Evolutionary conservation across 345 rosid genomes (phyloP), one percentile per base, ranked within the genome.

Genomic region (Hibiscus tridactylites): DNA sequence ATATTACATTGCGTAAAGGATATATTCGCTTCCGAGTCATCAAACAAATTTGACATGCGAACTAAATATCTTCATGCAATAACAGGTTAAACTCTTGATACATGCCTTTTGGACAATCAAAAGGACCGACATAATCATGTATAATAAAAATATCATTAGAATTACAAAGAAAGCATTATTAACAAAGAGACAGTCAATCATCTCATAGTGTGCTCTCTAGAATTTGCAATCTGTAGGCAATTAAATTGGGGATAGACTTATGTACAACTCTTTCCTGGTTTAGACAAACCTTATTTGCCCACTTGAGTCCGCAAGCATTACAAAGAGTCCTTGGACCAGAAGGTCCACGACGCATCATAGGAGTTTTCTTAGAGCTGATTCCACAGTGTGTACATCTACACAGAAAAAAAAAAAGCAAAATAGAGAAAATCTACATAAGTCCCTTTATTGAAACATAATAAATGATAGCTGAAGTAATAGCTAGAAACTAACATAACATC

Each of bases 291-390:
- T 83, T 83, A 65, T 76, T 83, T 44, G 83, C 83, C 82, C 86
- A 83, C 81, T 78, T 80, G 70, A 83, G 86, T 71, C 86, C 86
- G 29, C 86, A 83, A 58, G 86, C 86, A 75, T 83, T 83, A 39
- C 74, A 72, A 52, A 72, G 67, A 4, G 68, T 61, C 44, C 68
- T 72, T 16, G 68, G 74, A 72, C 86, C 83, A 73, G 82, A 71
- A 53, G 86, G 86, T 28, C 86, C 86, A 62, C 86, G 83, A 11
- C 82, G 86, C 86, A 83, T 83, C 82, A 80, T 74, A 39, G 86
- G 86, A 69, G 86, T 83, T 6, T 77, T 71, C 70, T 78, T 83
- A 12, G 81, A 80, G 65, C 79, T 78, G 52, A 74, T 80, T 71
- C 86, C 79, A 57, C 86, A 83, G 66, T 83, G 77, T n/a, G 64